Base-by-base conservation (phyloP, 345 rosid genomes). In the Schrenkiella parvula region DNA sequence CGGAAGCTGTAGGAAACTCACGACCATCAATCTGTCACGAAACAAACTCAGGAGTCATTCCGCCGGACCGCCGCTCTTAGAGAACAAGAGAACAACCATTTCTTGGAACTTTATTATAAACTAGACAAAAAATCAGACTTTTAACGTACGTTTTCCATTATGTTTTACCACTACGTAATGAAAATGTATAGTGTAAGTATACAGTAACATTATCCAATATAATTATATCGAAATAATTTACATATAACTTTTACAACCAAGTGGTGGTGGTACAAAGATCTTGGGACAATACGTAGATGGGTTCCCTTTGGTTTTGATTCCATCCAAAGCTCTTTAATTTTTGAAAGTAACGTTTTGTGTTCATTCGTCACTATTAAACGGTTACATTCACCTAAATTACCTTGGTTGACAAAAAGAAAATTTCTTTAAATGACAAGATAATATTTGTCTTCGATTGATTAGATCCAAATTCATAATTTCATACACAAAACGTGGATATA, bases 41-140 rank as follows among this genome's bases (percentile, higher is more conserved):
- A 91, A 91, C 77, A 79, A 80, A 37, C 77, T 89, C 50, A 62
- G 92, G 88, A 9, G 85, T 86, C 31, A 74, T 87, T 83, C 89
- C 95, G 19, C 21, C 70, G 29, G 62, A 67, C 25, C 62, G 71
- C 21, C 51, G 13, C 39, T 53, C 72, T 52, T 66, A 66, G 51
- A 38, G 62, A 17, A 35, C 12, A 53, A 9, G 2, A 8, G 14
- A 8, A 10, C 52, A 9, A 47, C 56, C 3, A 32, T 18, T 2
- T 47, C 1, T 15, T 25, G 23, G 6, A 66, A 66, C 46, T 50
- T 44, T 18, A 44, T 18, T 3, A 46, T 3, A 46, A 18, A 46
- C 0, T 46, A 28, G 53, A 43, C 67, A 18, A 17, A 26, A 38
- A 89, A 9, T 2, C 75, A 77, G 66, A 82, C 81, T 62, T 85